Evolutionary conservation across 257 asterid species (phyloP).

Genomic region (Ligustrum vulgare): DNA sequence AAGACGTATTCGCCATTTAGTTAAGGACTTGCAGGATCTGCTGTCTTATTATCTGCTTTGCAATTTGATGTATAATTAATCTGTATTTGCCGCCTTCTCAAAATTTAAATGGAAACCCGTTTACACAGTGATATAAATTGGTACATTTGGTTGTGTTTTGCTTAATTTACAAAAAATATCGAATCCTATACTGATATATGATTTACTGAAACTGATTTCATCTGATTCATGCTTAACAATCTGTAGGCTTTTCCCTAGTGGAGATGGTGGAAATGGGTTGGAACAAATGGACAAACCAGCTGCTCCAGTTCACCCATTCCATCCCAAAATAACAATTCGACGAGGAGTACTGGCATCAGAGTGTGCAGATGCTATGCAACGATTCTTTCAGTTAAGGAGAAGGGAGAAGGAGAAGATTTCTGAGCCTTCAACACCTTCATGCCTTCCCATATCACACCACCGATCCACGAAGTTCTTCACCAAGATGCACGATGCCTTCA

Average conservation of each 20-base stretch:
- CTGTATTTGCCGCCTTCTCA: background rate
- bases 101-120: too few relatives aligned
- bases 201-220: background rate
- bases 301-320: conserved; percentile 95
- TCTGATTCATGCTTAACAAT: background rate
- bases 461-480: conserved; percentile 57
- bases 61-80: background rate
- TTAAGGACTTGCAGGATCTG: background rate
- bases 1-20: background rate
- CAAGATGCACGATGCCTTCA: background rate
- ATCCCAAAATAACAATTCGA: conserved; percentile 72
- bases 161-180: too few relatives aligned
- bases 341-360: conserved; percentile 52
- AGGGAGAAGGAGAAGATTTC: conserved; percentile 53
- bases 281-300: conserved; percentile 63
- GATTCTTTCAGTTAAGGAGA: background rate
- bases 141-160: too few relatives aligned
- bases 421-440: conserved; percentile 49
- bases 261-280: conserved; percentile 50
- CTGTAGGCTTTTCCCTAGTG: conserved; percentile 82
- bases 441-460: conserved; percentile 59
- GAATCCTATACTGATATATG: background rate
- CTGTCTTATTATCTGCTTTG: background rate
- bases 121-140: too few relatives aligned
- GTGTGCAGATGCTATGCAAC: background rate